Base-by-base conservation (phyloP, 306 rosid species). In the Cyclanthera cordifolia region DNA sequence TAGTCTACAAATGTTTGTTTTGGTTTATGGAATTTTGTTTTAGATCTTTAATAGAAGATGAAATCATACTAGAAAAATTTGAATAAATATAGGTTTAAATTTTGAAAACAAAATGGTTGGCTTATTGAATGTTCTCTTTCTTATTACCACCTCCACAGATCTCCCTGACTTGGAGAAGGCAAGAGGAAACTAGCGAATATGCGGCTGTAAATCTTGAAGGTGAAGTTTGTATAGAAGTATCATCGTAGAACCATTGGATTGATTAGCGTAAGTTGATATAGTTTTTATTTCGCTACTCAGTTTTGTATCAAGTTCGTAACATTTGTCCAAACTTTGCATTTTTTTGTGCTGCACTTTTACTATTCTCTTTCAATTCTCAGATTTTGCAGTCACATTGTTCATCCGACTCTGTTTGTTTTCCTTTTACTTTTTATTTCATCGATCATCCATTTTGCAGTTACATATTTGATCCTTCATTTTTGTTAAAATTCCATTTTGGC, bases 161-260 rank as follows among this genome's bases (percentile, higher is more conserved):
- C 95, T 91, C 54, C 97, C 97, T 10, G 97, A 91, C 83, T 79
- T 91, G 84, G 94, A 88, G 74, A 91, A 88, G 84, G 97, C 88
- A 28, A 82, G 94, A 67, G 90, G 78, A 52, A 78, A 72, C 66
- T 83, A 84, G 82, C 65, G 67, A 54, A 54, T 15, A n/a, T 0
- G 39, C 30, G 46, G 52, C 69, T 20, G 30, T 39, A 63, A 63
- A 41, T 63, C 37, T 2, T 23, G 53, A 41, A 65, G 53, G 34
- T 14, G 70, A 45, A 41, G 70, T 41, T 39, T 65, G 70, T 45
- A 65, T 65, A 65, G 53, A 21, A 41, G 8, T 45, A 45, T 23
- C 11, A 45, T 23, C 17, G 15, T 24, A 65, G 54, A 65, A 45
- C 70, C 13, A 65, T 45, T 65, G 24, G 70, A 65, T 65, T 41